These are phyloP conservation scores for Camelina sativa DNA, from an alignment of 345 rosid species.

Conservation along the genomic window DNA sequence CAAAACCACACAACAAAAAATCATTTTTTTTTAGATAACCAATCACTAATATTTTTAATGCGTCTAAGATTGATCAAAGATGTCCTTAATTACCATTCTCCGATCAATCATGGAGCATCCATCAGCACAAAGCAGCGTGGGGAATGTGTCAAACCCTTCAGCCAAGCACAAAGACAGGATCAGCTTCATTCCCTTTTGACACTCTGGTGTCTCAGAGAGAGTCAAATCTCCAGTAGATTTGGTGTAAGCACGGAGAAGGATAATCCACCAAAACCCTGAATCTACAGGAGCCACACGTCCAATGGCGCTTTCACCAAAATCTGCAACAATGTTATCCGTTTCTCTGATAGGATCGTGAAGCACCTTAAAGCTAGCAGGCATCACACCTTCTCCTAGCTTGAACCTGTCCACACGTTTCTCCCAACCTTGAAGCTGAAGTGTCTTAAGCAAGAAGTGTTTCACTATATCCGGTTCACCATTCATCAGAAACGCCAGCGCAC, in stretches of 20 bases:
- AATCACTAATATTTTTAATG: no score
- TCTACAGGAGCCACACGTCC: constrained; percentile 94
- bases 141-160: constrained; percentile 89
- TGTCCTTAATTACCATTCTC: constrained; percentile 66
- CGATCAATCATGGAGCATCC: constrained; percentile 94
- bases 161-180: constrained; percentile 74
- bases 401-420: constrained; percentile 77
- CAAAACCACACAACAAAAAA: constrained; percentile 1
- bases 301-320: constrained; percentile 89
- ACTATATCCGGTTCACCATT: constrained; percentile 87
- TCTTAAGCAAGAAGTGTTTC: constrained; percentile 75
- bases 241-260: constrained; percentile 86
- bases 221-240: constrained; percentile 84
- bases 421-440: constrained; percentile 83
- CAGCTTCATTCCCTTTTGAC: constrained; percentile 84
- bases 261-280: constrained; percentile 97
- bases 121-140: constrained; percentile 89
- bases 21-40: background rate
- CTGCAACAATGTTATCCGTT: constrained; percentile 74
- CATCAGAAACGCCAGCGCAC: constrained; percentile 89
- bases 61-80: background rate
- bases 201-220: constrained; percentile 73
- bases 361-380: constrained; percentile 96
- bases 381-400: constrained; percentile 84
- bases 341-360: constrained; percentile 74